Base-by-base conservation (phyloP, 2,329 filamentous ascomycete species). In the Venturia asperata region DNA sequence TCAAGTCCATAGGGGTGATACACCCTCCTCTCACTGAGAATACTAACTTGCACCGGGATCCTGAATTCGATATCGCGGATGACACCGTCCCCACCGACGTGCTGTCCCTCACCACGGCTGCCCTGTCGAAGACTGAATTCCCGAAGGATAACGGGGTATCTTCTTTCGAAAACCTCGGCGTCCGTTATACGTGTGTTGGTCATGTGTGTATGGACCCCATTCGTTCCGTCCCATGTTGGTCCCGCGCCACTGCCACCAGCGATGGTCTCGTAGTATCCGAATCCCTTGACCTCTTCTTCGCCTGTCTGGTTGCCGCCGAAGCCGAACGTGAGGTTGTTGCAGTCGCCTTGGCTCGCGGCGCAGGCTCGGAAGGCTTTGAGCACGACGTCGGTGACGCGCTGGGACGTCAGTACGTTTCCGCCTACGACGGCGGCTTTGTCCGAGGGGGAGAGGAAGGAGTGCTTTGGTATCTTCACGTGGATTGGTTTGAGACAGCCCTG, bases 251-350 rank as follows among this genome's bases (percentile, higher is more conserved):
- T 85, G 0, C 90, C 90, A 47, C 90, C 90, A 0, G 88, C 87
- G 68, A 94, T 92, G 6, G 90, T 93, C 75, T 94, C 90, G 74
- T 93, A 93, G 79, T 93, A 94, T 11, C 90, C 90, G 72, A 94
- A 94, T 0, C 90, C 90, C 43, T 85, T 85, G n/a, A 85, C 80
- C n/a, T 82, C 81, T 64, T 83, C 81, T 61, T 83, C 78, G 4
- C 81, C 80, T 0, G 81, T 77, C 37, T 82, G 75, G 67, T 88
- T 87, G 55, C 89, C 89, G 64, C 89, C 88, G 70, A 90, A 91
- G 67, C 89, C 90, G 71, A 94, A 94, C 0, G 90, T 93, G 6
- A 94, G 81, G 74, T 93, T 93, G 76, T 94, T 94, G 75, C 87
- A 90, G 75, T 90, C 88, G 61, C 91, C 91, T 72, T 94, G 90